A percentile compares a stretch with the other conserved stretches of the same genome.
phyloP scores from a whole-genome alignment of 805 yeast genomes.

The Clavispora asparagi region DNA sequence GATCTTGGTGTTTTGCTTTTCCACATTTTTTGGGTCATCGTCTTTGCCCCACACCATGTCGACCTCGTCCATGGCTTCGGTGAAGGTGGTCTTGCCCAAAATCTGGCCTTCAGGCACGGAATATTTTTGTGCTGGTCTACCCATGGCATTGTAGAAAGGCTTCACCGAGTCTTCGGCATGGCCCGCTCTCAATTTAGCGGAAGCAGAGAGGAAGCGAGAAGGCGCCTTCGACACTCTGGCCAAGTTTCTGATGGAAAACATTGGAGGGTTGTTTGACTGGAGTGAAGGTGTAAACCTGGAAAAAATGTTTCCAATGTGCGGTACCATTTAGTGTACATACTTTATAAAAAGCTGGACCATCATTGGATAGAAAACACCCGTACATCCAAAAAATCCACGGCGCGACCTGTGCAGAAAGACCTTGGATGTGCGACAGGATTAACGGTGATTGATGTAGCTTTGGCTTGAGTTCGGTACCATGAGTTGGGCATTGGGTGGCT shows the following conservation, averaged over 20 bases:
- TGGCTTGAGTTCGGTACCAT: no score
- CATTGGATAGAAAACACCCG: slow-evolving; percentile 15
- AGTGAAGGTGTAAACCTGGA: slow-evolving; percentile 6
- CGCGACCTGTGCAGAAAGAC: not conserved
- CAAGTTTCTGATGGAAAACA: slow-evolving; percentile 14
- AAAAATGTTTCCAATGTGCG: slow-evolving; percentile 4
- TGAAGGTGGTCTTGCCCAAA: slow-evolving; percentile 39
- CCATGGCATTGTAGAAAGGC: slow-evolving; percentile 35
- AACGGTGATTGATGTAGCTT: no score
- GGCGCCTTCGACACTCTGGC: slow-evolving; percentile 9
- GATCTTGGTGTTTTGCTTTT: slow-evolving; percentile 48
- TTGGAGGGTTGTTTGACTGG: slow-evolving; percentile 3
- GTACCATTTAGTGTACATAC: not conserved
- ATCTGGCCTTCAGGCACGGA: slow-evolving; percentile 25
- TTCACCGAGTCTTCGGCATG: slow-evolving; percentile 23
- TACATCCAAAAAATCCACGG: slow-evolving; percentile 5
- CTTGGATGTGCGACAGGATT: no score
- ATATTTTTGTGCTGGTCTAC: slow-evolving; percentile 31
- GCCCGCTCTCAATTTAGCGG: slow-evolving; percentile 15
- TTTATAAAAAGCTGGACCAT: slow-evolving; percentile 12
- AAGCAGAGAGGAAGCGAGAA: slow-evolving; percentile 14
- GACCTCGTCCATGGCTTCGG: slow-evolving; percentile 40
- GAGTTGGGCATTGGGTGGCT: no score
- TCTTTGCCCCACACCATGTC: slow-evolving; percentile 41
- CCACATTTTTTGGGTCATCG: slow-evolving; percentile 39